A percentile compares a stretch with the other conserved stretches of the same genome.
These are phyloP conservation scores for Xylaria sp. DNA, from an alignment of 2,329 filamentous ascomycete species.

Conservation along the genomic window DNA sequence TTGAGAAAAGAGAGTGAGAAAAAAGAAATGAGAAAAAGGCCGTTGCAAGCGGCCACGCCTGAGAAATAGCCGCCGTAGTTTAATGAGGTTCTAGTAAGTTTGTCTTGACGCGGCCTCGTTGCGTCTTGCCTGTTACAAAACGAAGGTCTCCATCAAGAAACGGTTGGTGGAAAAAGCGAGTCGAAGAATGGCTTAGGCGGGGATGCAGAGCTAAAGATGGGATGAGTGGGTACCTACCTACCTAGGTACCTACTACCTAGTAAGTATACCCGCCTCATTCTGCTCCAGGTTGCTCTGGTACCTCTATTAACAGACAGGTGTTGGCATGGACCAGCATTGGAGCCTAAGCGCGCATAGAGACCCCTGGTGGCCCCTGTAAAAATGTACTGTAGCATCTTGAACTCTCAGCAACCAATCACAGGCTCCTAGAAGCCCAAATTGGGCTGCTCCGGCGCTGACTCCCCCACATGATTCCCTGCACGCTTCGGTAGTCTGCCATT, in stretches of 20 bases:
- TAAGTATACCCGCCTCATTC: background rate
- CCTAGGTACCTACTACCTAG: no score
- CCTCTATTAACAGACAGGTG: background rate
- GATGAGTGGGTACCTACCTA: background rate
- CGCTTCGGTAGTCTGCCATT: background rate
- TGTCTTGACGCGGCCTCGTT: constrained; percentile 30
- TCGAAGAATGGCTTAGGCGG: constrained; percentile 12
- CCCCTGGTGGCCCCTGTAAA: constrained; percentile 15
- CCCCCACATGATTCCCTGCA: constrained; percentile 17
- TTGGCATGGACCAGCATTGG: background rate
- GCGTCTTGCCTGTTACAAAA: constrained; percentile 31
- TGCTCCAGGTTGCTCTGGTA: no score
- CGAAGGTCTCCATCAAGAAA: constrained; percentile 27
- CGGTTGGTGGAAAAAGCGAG: constrained; percentile 37
- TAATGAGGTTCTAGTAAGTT: constrained; percentile 26
- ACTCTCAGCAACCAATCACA: constrained; percentile 23
- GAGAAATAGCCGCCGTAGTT: constrained; percentile 31
- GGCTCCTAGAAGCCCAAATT: background rate
- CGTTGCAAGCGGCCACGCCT: constrained; percentile 9
- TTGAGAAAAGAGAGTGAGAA: constrained; percentile 1
- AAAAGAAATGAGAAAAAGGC: background rate
- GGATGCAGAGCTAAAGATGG: constrained; percentile 10
- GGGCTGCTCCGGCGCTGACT: constrained; percentile 9
- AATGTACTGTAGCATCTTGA: constrained; percentile 21
- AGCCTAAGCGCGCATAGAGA: constrained; percentile 13